Evolutionary conservation across 208 protist genomes (phyloP).

Genomic region (Crithidia expoeki): DNA sequence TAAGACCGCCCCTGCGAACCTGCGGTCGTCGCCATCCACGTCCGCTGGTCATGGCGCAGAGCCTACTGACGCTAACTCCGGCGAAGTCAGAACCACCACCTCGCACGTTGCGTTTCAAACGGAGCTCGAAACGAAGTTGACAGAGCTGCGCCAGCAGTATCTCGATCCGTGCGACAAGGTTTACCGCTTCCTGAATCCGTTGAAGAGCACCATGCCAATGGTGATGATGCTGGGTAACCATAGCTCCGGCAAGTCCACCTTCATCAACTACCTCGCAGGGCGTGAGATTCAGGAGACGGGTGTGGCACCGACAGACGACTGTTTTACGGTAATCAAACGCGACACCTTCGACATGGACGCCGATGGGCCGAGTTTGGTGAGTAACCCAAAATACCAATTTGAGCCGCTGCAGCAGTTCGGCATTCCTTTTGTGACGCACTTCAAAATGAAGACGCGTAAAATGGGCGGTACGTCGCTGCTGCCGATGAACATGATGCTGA

Average conservation of each 20-base stretch:
- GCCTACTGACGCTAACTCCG: not conserved
- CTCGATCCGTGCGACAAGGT: slow-evolving; percentile 39
- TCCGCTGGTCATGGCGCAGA: too few relatives aligned
- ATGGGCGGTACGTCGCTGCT: slow-evolving; percentile 47
- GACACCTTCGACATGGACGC: slow-evolving; percentile 64
- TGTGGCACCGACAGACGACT: slow-evolving; percentile 90
- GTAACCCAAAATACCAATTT: slow-evolving; percentile 75
- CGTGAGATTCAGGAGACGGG: slow-evolving; percentile 82
- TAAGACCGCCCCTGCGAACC: too few relatives aligned
- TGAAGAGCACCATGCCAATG: slow-evolving; percentile 72
- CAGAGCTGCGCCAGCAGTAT: slow-evolving; percentile 30
- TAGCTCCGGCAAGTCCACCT: slow-evolving; percentile 90
- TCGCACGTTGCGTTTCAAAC: slow-evolving; percentile 18
- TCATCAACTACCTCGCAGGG: slow-evolving; percentile 90
- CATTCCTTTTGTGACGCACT: slow-evolving; percentile 72
- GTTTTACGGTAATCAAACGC: slow-evolving; percentile 86
- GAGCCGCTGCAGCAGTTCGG: slow-evolving; percentile 81
- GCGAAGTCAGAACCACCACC: not conserved
- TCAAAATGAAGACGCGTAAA: slow-evolving; percentile 75
- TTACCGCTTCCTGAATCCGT: slow-evolving; percentile 41
- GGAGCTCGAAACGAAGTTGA: slow-evolving; percentile 43
- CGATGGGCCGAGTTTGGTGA: slow-evolving; percentile 79
- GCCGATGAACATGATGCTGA: slow-evolving; percentile 76
- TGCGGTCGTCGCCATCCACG: too few relatives aligned
- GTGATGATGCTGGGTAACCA: slow-evolving; percentile 93